A percentile compares a stretch with the other conserved stretches of the same genome.
These are phyloP conservation scores for Hippophae gyantsensis DNA, from an alignment of 306 rosid species.

Conservation along the genomic window DNA sequence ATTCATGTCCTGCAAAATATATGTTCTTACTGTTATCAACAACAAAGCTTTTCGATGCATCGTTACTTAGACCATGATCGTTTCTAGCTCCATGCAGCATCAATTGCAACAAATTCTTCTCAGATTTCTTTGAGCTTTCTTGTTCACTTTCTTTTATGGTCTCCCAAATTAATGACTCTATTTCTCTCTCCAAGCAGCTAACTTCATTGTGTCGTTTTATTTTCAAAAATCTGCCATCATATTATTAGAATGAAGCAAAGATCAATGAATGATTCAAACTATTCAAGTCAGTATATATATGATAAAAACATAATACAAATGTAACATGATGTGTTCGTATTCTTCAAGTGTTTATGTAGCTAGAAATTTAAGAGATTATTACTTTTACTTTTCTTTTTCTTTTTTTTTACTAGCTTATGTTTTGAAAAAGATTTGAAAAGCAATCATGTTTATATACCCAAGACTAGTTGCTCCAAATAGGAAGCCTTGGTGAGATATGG, in stretches of 20 bases:
- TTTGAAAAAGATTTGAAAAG: neutral
- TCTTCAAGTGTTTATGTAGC: too few relatives aligned
- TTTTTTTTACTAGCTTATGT: neutral
- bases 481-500: conserved; percentile 43
- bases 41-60: conserved; percentile 52
- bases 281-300: neutral
- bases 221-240: conserved; percentile 22
- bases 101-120: conserved; percentile 69
- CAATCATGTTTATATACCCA: conserved; percentile 25
- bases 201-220: conserved; percentile 36
- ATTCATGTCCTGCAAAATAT: conserved; percentile 91
- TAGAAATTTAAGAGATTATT: too few relatives aligned
- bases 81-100: conserved; percentile 46
- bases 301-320: too few relatives aligned
- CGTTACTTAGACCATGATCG: conserved; percentile 42
- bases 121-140: conserved; percentile 26
- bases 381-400: too few relatives aligned
- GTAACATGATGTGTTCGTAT: too few relatives aligned
- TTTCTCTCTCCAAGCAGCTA: conserved; percentile 48
- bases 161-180: conserved; percentile 72
- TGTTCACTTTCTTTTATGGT: conserved; percentile 50
- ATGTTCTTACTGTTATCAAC: conserved; percentile 91
- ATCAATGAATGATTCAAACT: neutral
- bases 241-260: too few relatives aligned
- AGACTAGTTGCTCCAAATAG: conserved; percentile 43